Evolutionary conservation across 1,284 basidiomycete genomes (phyloP).

Genomic region (Microbotryum saponariae): DNA sequence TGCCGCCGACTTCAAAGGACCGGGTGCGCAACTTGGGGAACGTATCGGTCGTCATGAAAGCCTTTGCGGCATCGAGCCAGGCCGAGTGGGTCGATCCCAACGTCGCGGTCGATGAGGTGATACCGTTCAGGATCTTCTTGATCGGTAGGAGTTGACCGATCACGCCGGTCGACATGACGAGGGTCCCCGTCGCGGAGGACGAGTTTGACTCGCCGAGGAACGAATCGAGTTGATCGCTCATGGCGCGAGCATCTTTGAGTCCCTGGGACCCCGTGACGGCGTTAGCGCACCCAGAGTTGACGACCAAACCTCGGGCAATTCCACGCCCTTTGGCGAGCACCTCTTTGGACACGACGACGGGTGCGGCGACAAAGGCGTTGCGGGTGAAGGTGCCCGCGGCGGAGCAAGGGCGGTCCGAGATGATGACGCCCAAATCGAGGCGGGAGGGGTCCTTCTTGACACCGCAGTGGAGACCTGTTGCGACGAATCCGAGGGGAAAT

Average conservation of each 20-base stretch:
- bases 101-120: constrained; percentile 47
- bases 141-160: constrained; percentile 93
- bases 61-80: constrained; percentile 77
- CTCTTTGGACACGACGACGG: constrained; percentile 75
- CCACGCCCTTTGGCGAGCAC: constrained; percentile 60
- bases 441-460: constrained; percentile 67
- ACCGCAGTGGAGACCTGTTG: constrained; percentile 53
- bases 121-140: constrained; percentile 61
- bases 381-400: constrained; percentile 90
- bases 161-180: constrained; percentile 96
- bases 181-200: constrained; percentile 47
- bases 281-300: constrained; percentile 94
- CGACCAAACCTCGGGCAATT: constrained; percentile 68
- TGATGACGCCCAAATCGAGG: constrained; percentile 74
- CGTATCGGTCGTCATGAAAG: constrained; percentile 99
- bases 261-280: constrained; percentile 87
- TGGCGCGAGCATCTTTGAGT: constrained; percentile 76
- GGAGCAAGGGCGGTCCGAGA: constrained; percentile 57
- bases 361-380: constrained; percentile 94
- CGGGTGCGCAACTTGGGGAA: constrained; percentile 90
- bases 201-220: constrained; percentile 46
- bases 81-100: constrained; percentile 48
- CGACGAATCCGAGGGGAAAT: constrained; percentile 33
- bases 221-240: constrained; percentile 68
- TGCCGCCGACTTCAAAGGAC: constrained; percentile 61